Evolutionary conservation across 2,329 filamentous ascomycete genomes (phyloP), one percentile per base, ranked within the genome.

Genomic region (Decorospora gaudefroyi): DNA sequence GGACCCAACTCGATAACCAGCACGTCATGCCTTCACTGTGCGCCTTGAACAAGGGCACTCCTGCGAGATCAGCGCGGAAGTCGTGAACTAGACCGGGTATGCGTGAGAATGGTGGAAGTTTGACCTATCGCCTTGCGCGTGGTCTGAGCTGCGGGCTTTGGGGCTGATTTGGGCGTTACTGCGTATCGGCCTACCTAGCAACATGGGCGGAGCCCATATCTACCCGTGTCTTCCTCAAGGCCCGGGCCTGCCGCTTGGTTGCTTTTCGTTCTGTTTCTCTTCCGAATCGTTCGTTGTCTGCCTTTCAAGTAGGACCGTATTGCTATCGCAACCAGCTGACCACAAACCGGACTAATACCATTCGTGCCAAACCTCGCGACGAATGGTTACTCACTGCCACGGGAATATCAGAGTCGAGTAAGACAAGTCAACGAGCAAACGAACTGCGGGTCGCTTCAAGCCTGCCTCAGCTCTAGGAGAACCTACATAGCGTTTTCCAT

Each of bases 161-260:
- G 42, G 43, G 43, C 37, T 42, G 37, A 36, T 15, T 28, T 30
- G 34, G 22, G 42, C 37, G 37, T 27, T 33, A 46, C 35, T 25
- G 16, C 8, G 15, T n/a, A 9, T 40, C 33, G 35, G 30, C n/a
- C n/a, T n/a, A n/a, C n/a, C n/a, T n/a, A n/a, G 10, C 26, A 25
- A 23, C 18, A 41, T 41, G 36, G n/a, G 37, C 21, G 10, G 16
- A n/a, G 27, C 19, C n/a, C n/a, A n/a, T n/a, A n/a, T n/a, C n/a
- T n/a, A n/a, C n/a, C n/a, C n/a, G n/a, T n/a, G n/a, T 17, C 17
- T 36, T 25, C 32, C 30, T 46, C 36, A 46, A 46, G 43, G 31
- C 31, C 30, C 26, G 13, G 37, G 15, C 36, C 21, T 31, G 37
- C 37, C 26, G 32, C 34, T 18, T 19, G 16, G 26, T 21, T 28